Base-by-base conservation (phyloP, 495 filamentous ascomycete genomes). In the Elaphomyces granulatus region DNA sequence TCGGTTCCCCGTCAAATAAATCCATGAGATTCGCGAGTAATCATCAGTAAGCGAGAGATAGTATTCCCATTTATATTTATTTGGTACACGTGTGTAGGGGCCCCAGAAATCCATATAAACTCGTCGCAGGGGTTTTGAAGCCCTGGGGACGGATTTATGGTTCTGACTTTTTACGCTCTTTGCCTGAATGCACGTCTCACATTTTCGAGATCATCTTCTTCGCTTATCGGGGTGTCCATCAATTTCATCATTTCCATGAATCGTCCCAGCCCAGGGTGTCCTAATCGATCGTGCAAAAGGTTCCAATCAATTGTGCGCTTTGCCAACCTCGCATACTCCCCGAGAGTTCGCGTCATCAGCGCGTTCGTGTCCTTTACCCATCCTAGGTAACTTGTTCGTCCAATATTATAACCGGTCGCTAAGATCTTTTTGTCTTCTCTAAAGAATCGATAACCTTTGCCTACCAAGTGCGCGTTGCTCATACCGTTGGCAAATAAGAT, bases 81-180 rank as follows among this genome's bases (percentile, higher is more conserved):
- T 20, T 19, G 4, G 4, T 7, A 10, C n/a, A 10, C 16, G 8
- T 4, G 10, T 15, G 20, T 37, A 37, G n/a, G 35, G 16, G 12
- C 35, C 35, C 35, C 35, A 37, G 20, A 17, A 37, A n/a, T 37
- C 17, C 35, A 37, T 20, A n/a, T 37, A 37, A 17, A 37, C 35
- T 37, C 35, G 17, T 17, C 20, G 4, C 14, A 37, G 16, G 6
- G n/a, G n/a, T 20, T n/a, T 15, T 16, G 3, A 3, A 6, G 35
- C 35, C 17, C 35, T 37, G 8, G 35, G 35, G 10, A 20, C 35
- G 6, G 17, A 7, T 20, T 15, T 10, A 20, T 37, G 35, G n/a
- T 19, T 37, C 35, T n/a, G n/a, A n/a, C n/a, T 37, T 12, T 28
- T 28, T 6, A 12, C 12, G 12, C 23, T 28, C 23, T 28, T 28